A percentile compares a stretch with the other conserved stretches of the same genome.
Evolutionary conservation across 2,329 filamentous ascomycete genomes (phyloP).

Genomic region (Exophiala calicioides): DNA sequence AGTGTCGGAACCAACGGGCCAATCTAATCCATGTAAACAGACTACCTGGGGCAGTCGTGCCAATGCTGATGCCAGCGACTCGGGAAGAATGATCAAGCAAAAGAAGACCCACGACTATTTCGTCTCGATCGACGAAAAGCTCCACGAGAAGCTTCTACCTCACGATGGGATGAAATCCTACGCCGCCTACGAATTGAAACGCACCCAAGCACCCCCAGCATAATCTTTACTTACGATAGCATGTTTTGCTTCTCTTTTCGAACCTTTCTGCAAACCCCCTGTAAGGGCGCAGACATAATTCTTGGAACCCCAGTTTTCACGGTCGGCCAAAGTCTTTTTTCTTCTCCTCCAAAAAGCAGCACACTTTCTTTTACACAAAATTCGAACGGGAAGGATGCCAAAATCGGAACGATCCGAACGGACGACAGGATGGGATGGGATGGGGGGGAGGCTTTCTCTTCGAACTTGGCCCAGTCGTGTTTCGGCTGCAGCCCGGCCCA

Average conservation of each 20-base stretch:
- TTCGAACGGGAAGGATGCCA: constrained; percentile 5
- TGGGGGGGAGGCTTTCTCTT: constrained; percentile 24
- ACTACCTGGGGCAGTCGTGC: constrained; percentile 95
- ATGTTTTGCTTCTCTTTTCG: background rate
- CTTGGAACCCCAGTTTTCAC: constrained; percentile 12
- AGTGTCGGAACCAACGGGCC: constrained; percentile 1
- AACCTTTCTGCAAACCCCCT: background rate
- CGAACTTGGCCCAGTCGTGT: constrained; percentile 3
- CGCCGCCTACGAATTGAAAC: constrained; percentile 23
- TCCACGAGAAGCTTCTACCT: constrained; percentile 23
- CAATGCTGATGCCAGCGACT: constrained; percentile 83
- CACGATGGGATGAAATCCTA: constrained; percentile 23
- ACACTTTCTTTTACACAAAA: constrained; percentile 12
- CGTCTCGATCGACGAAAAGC: constrained; percentile 18
- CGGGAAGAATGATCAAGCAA: constrained; percentile 60
- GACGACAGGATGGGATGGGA: constrained; percentile 7
- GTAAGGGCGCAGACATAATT: background rate
- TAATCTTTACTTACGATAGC: constrained; percentile 6
- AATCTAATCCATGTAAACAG: constrained; percentile 50
- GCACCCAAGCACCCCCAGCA: constrained; percentile 21
- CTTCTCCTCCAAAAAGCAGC: constrained; percentile 13
- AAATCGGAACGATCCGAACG: constrained; percentile 16
- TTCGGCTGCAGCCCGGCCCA: constrained; percentile 9
- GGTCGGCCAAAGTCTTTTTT: constrained; percentile 8
- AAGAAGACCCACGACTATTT: constrained; percentile 16